phyloP scores from a whole-genome alignment of 805 yeast species.

The Ogataea zsoltii region DNA sequence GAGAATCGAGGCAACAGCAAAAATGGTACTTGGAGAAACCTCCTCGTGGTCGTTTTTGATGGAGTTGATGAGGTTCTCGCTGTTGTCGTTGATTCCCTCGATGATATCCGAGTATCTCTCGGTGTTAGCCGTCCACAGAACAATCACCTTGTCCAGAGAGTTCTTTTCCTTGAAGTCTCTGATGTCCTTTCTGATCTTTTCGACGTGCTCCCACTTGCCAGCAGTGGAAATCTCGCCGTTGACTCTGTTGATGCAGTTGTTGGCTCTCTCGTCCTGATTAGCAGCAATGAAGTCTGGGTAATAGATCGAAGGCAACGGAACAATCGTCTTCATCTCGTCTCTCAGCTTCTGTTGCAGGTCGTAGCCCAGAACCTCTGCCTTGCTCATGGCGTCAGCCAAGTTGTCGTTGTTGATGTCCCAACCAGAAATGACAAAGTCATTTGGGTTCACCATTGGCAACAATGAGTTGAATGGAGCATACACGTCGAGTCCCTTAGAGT shows the following conservation, averaged over 20 bases:
- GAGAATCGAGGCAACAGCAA: conserved; percentile 89
- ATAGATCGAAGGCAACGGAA: conserved; percentile 83
- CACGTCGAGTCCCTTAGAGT: conserved; percentile 76
- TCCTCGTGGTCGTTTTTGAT: conserved; percentile 80
- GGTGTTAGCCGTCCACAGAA: conserved; percentile 96
- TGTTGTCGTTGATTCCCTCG: conserved; percentile 83
- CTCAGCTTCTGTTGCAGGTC: conserved; percentile 77
- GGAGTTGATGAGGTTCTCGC: conserved; percentile 71
- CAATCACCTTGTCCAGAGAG: conserved; percentile 80
- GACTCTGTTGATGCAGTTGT: conserved; percentile 71
- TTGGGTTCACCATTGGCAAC: conserved; percentile 87
- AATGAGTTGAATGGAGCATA: conserved; percentile 90
- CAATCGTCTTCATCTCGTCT: conserved; percentile 57
- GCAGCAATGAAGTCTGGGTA: conserved; percentile 97
- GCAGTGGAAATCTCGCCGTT: conserved; percentile 50
- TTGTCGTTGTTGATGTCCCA: conserved; percentile 87
- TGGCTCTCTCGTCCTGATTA: conserved; percentile 89
- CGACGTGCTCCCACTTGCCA: conserved; percentile 88
- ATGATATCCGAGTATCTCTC: conserved; percentile 84
- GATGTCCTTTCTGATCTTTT: conserved; percentile 81
- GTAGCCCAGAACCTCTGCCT: conserved; percentile 84
- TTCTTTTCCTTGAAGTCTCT: conserved; percentile 71
- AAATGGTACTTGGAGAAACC: conserved; percentile 89
- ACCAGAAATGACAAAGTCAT: conserved; percentile 86
- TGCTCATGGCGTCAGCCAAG: conserved; percentile 74